Evolutionary conservation across 108 stramenopile species (phyloP).

Genomic region (Schizochytrium sp.): DNA sequence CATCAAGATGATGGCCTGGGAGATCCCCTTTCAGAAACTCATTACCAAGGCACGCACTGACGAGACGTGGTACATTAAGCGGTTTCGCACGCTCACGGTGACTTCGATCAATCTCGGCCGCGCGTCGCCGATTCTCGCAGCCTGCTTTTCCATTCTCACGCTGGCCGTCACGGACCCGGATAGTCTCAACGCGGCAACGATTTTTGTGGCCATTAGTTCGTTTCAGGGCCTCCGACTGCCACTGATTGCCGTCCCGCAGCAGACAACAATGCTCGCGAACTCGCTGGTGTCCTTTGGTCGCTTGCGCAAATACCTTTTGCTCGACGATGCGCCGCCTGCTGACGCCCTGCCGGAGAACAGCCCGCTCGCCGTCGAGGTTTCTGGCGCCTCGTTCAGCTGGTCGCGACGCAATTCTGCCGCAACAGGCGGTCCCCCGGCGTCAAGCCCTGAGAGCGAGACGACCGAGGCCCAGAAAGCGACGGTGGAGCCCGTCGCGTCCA

Average conservation of each 20-base stretch:
- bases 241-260: background rate
- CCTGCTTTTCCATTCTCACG: background rate
- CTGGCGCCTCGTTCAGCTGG: background rate
- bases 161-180: background rate
- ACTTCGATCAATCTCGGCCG: background rate
- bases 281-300: slow-evolving; percentile 9
- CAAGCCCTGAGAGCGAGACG: background rate
- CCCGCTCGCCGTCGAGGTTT: background rate
- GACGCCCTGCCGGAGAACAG: background rate
- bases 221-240: background rate
- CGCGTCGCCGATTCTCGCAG: background rate
- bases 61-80: background rate
- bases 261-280: background rate
- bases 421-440: too few relatives aligned
- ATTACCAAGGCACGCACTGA: background rate
- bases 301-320: background rate
- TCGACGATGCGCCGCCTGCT: background rate
- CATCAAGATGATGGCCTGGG: slow-evolving; percentile 21
- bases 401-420: background rate
- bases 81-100: background rate
- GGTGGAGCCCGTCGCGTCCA: background rate
- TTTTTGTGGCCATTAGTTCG: background rate
- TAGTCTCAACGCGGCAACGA: background rate
- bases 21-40: slow-evolving; percentile 1
- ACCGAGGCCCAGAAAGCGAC: background rate